phyloP scores from a whole-genome alignment of 768 basidiomycete genomes.

The Chalciporus piperatus region DNA sequence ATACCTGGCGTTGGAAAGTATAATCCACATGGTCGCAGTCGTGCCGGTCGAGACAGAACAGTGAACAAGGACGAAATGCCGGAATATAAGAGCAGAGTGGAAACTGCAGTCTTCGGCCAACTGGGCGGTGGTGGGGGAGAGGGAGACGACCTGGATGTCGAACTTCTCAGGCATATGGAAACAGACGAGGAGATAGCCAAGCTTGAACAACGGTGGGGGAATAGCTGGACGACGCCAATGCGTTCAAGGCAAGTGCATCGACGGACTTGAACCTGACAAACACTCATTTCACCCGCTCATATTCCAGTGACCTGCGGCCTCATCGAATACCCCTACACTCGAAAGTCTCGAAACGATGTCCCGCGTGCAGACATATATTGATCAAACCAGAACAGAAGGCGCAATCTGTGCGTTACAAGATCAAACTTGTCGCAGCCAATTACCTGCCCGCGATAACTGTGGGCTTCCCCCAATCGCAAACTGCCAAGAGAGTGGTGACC shows the following conservation, averaged over 20 bases:
- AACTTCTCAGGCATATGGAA: conserved; percentile 66
- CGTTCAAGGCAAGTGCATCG: conserved; percentile 51
- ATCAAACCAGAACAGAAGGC: conserved; percentile 99
- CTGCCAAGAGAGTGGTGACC: conserved; percentile 33
- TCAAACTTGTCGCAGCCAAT: conserved; percentile 93
- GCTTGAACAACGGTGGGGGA: conserved; percentile 78
- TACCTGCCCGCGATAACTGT: conserved; percentile 88
- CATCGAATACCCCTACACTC: conserved; percentile 89
- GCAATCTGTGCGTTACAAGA: conserved; percentile 91
- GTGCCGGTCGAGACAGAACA: conserved; percentile 56
- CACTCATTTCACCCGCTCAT: neutral
- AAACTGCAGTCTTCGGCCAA: conserved; percentile 54
- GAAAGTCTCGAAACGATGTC: conserved; percentile 94
- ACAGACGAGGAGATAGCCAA: conserved; percentile 59
- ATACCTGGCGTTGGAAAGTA: conserved; percentile 81
- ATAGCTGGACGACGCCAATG: conserved; percentile 71
- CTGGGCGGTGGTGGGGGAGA: conserved; percentile 44
- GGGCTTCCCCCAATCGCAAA: conserved; percentile 55
- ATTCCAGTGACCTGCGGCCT: conserved; percentile 73
- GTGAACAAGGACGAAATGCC: conserved; percentile 74
- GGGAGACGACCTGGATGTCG: conserved; percentile 64
- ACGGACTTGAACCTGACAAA: neutral
- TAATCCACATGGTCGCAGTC: conserved; percentile 53
- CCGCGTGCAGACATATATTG: conserved; percentile 90
- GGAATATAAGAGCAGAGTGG: conserved; percentile 71